These are phyloP conservation scores for Tetratostichococcus sp. DNA, from an alignment of 139 green algal species.

Conservation along the genomic window DNA sequence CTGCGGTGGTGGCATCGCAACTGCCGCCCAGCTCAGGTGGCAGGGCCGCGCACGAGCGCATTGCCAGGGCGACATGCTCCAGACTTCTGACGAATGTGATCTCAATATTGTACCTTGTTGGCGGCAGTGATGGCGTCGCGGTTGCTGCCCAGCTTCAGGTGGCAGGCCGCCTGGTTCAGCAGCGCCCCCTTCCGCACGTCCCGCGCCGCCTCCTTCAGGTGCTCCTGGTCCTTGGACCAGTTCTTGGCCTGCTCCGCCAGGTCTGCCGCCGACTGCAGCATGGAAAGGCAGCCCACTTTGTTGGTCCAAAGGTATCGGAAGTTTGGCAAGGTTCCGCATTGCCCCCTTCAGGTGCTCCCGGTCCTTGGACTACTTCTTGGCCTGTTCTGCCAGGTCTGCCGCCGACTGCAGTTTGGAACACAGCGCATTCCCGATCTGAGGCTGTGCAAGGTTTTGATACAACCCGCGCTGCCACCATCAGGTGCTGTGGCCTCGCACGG, in stretches of 20 bases:
- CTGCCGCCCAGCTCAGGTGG: too few species aligned
- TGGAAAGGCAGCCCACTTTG: constrained; percentile 1
- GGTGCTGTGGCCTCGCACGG: too few species aligned
- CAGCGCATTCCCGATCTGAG: constrained; percentile 3
- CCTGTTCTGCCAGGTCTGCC: constrained; percentile 9
- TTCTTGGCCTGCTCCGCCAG: constrained; percentile 15
- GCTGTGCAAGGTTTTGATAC: too few species aligned
- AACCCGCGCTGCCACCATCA: constrained; percentile 57
- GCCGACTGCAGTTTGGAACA: background rate
- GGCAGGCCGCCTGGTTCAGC: constrained; percentile 82
- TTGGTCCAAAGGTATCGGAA: too few species aligned
- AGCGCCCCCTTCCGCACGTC: constrained; percentile 67
- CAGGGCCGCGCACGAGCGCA: too few species aligned
- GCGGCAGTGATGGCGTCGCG: constrained; percentile 50
- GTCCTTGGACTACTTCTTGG: constrained; percentile 32
- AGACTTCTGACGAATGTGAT: too few species aligned
- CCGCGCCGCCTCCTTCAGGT: constrained; percentile 42
- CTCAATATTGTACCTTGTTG: constrained; percentile 43
- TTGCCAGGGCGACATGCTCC: too few species aligned
- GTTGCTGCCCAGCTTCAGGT: constrained; percentile 70
- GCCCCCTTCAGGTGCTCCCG: constrained; percentile 47
- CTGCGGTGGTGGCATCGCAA: too few species aligned
- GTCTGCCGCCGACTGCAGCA: background rate
- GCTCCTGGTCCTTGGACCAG: constrained; percentile 37
- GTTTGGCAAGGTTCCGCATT: constrained; percentile 85